phyloP scores from a whole-genome alignment of 768 basidiomycete genomes.

The Candolleomyces efflorescens region DNA sequence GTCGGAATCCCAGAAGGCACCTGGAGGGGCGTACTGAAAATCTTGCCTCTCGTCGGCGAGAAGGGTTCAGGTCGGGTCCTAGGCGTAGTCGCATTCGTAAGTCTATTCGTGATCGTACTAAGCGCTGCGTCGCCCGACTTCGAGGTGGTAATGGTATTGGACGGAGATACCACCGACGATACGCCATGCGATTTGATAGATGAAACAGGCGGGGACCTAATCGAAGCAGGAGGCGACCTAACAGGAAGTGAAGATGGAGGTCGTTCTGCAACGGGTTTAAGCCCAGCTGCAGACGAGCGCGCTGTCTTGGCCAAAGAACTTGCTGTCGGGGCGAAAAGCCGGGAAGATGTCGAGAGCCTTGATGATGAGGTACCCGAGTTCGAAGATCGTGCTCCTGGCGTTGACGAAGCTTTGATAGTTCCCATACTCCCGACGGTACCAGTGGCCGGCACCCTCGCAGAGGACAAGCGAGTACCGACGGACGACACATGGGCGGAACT shows the following conservation, averaged over 20 bases:
- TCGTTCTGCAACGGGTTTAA: constrained; percentile 12
- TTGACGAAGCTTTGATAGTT: constrained; percentile 24
- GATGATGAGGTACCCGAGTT: constrained; percentile 29
- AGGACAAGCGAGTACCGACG: constrained; percentile 34
- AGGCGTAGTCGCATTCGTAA: constrained; percentile 8
- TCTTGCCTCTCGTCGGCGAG: constrained; percentile 28
- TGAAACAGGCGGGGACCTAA: not conserved
- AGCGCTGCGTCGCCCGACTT: constrained; percentile 15
- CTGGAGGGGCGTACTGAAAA: constrained; percentile 53
- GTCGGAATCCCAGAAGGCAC: constrained; percentile 33
- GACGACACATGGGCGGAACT: constrained; percentile 34
- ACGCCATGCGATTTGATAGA: not conserved
- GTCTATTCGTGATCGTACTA: constrained; percentile 33
- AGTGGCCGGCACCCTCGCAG: constrained; percentile 16
- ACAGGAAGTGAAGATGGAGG: not conserved
- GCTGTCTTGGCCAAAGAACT: constrained; percentile 66
- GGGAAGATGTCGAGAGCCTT: constrained; percentile 29
- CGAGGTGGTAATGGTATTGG: not conserved
- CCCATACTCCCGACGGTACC: constrained; percentile 32
- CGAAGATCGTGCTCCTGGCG: constrained; percentile 3
- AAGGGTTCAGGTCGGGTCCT: constrained; percentile 13
- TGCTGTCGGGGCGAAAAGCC: constrained; percentile 70
- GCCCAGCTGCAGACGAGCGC: constrained; percentile 6
- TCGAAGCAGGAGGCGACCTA: not conserved
- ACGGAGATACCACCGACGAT: too few relatives aligned